Base-by-base conservation (phyloP, 805 yeast genomes). In the Wickerhamiella lipophila region DNA sequence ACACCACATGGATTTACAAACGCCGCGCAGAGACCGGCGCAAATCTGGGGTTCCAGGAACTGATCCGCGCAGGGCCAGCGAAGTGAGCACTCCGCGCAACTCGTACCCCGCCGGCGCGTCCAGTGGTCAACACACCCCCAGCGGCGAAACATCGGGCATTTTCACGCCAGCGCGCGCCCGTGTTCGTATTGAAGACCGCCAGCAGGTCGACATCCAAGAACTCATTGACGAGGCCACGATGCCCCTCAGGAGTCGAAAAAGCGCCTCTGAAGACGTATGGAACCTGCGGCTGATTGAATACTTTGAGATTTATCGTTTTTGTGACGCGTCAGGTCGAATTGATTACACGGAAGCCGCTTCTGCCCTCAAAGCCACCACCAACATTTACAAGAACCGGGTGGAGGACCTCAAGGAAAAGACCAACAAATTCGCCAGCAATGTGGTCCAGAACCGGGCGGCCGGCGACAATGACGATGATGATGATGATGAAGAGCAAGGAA, bases 381-480 rank as follows among this genome's bases (percentile, higher is more conserved):
- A 87, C 66, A 85, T 89, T 47, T 89, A 89, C 61, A 77, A 88
- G 11, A 83, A 94, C 13, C 75, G 97, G 57, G 87, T 89, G 19
- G 96, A 88, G 58, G 82, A 95, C 0, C 94, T 86, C 0, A 94
- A 88, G 4, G 79, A 82, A 7, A 96, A 88, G 58, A 87, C 96
- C 0, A 94, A 95, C 1, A 78, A 79, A 57, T 68, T 89, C 49
- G 65, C 87, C 30, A 81, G 83, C 63, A 94, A 95, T 3, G 65
- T 84, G 49, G 78, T 23, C 26, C 5, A 23, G 26, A 23, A 8
- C 8, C 26, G 26, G 26, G 26, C 8, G 26, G 8, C 26, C 8
- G 26, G 26, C 26, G 26, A 23, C 26, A n/a, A 38, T 18, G 53
- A 43, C n/a, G 61, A 51, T 1, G 57, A 48, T 3, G 56, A 34